Evolutionary conservation across 2,329 filamentous ascomycete species (phyloP).

Genomic region (Pezicula carpinea): DNA sequence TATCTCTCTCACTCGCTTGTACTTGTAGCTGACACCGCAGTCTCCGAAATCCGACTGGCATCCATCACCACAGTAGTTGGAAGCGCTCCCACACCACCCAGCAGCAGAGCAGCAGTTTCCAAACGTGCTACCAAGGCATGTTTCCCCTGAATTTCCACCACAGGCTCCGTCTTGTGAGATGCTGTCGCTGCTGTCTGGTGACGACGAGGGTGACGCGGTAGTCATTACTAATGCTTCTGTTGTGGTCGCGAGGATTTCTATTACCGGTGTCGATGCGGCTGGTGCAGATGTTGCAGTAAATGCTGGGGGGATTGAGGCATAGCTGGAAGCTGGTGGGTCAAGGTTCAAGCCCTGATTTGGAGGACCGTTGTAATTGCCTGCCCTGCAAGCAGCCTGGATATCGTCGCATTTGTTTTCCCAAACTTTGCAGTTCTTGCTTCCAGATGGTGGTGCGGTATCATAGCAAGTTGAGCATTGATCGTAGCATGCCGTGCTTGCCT

Average conservation of each 20-base stretch:
- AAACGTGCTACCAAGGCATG: constrained; percentile 36
- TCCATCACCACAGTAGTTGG: constrained; percentile 31
- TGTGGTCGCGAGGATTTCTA: constrained; percentile 28
- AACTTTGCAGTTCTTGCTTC: constrained; percentile 51
- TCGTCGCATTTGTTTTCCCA: constrained; percentile 59
- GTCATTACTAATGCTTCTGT: not conserved
- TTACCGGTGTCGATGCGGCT: not conserved
- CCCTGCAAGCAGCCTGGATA: constrained; percentile 40
- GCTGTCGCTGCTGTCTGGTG: not conserved
- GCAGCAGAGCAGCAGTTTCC: constrained; percentile 40
- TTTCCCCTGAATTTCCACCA: constrained; percentile 34
- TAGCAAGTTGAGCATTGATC: constrained; percentile 57
- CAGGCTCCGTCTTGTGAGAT: constrained; percentile 31
- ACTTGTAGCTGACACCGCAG: constrained; percentile 18
- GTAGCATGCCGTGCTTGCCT: constrained; percentile 50
- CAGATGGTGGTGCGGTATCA: constrained; percentile 51
- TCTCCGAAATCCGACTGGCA: constrained; percentile 34
- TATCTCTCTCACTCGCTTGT: not conserved
- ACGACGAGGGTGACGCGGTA: not conserved
- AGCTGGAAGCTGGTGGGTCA: constrained; percentile 18
- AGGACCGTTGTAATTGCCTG: constrained; percentile 42
- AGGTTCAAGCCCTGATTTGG: constrained; percentile 37
- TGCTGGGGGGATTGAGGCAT: constrained; percentile 17
- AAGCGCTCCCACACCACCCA: constrained; percentile 34
- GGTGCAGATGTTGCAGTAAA: constrained; percentile 16